These are phyloP conservation scores for Alternaria triticimaculans DNA, from an alignment of 2,329 filamentous ascomycete species.

Conservation along the genomic window DNA sequence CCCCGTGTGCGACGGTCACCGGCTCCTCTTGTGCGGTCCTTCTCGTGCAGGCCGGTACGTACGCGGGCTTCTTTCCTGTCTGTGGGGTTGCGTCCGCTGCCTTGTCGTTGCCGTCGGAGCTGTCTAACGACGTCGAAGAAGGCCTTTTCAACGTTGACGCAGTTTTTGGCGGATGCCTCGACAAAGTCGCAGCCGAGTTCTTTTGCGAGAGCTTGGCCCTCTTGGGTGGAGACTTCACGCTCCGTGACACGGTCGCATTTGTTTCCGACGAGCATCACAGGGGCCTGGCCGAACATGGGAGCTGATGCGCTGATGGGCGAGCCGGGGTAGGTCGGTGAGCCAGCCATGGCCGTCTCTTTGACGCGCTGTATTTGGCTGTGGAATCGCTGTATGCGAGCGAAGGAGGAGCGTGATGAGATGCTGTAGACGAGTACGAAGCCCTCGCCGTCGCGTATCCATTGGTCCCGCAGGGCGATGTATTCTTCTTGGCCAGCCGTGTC, in stretches of 20 bases:
- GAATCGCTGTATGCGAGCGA: constrained; percentile 92
- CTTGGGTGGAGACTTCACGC: constrained; percentile 94
- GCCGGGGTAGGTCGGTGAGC: constrained; percentile 77
- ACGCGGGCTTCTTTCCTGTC: constrained; percentile 24
- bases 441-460: constrained; percentile 98
- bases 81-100: constrained; percentile 24
- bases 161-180: constrained; percentile 96
- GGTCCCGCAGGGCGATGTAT: constrained; percentile 93
- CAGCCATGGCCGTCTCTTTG: constrained; percentile 81
- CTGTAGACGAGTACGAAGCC: constrained; percentile 98
- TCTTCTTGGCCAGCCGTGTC: constrained; percentile 99
- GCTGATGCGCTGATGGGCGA: constrained; percentile 68
- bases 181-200: constrained; percentile 96
- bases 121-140: constrained; percentile 97
- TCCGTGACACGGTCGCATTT: constrained; percentile 97
- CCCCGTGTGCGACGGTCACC: constrained; percentile 20
- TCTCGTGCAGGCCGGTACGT: constrained; percentile 20
- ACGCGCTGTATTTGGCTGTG: constrained; percentile 97
- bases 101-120: constrained; percentile 77
- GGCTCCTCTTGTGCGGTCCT: constrained; percentile 25
- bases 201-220: constrained; percentile 88
- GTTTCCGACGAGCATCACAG: constrained; percentile 98
- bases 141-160: constrained; percentile 97
- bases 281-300: constrained; percentile 69
- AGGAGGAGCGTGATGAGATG: constrained; percentile 95